Evolutionary conservation across 139 green algal genomes (phyloP).

Genomic region (Micractinium conductrix): DNA sequence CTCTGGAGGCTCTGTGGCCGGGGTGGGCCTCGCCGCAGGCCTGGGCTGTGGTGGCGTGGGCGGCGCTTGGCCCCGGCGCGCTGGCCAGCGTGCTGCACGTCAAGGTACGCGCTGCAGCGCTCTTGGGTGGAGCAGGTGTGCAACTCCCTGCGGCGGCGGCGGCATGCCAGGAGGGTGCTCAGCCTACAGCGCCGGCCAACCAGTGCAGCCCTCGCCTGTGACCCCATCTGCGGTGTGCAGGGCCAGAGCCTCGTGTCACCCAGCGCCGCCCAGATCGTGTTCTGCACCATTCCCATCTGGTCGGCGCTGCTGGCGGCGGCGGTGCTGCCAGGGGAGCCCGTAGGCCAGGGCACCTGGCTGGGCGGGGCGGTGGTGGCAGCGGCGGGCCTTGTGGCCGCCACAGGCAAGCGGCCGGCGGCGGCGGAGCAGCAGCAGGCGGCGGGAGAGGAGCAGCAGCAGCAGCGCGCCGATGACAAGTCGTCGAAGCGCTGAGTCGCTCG

Average conservation of each 20-base stretch:
- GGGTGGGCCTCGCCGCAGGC: background rate
- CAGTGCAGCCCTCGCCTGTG: background rate
- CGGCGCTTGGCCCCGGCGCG: constrained; percentile 34
- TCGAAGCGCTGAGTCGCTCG: too few species aligned
- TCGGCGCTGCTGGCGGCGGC: constrained; percentile 21
- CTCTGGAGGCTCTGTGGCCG: constrained; percentile 19
- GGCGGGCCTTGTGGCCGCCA: constrained; percentile 23
- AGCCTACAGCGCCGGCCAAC: too few species aligned
- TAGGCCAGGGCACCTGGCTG: constrained; percentile 15
- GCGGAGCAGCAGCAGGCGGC: too few species aligned
- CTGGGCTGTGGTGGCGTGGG: constrained; percentile 26
- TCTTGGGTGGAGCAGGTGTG: background rate
- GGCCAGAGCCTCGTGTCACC: constrained; percentile 42
- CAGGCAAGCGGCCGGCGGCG: too few species aligned
- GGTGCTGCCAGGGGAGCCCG: constrained; percentile 27
- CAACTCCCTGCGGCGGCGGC: background rate
- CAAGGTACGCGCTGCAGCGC: constrained; percentile 19
- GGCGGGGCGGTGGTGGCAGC: constrained; percentile 33
- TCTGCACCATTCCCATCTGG: constrained; percentile 39
- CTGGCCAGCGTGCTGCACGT: constrained; percentile 35
- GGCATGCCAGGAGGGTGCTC: too few species aligned
- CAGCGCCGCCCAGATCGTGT: constrained; percentile 40
- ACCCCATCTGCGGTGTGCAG: constrained; percentile 4
- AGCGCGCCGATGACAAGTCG: too few species aligned
- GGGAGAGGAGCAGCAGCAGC: too few species aligned